Evolutionary conservation across 139 green algal species (phyloP).

Genomic region (Nannochloris sp.): DNA sequence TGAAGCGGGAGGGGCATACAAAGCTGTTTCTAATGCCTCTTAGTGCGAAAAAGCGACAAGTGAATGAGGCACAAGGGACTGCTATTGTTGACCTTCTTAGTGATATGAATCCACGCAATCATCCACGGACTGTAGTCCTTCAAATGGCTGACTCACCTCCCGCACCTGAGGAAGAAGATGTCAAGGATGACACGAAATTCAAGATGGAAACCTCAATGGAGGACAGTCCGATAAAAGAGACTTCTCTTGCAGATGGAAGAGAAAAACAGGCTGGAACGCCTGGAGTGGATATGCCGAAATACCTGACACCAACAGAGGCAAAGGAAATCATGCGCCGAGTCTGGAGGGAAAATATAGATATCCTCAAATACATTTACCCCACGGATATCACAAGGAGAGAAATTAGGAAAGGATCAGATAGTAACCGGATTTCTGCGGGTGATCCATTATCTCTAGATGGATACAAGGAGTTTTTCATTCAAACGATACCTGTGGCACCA

Average conservation of each 20-base stretch:
- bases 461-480: slow-evolving; percentile 83
- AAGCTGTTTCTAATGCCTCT: slow-evolving; percentile 60
- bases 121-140: slow-evolving; percentile 10
- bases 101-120: slow-evolving; percentile 18
- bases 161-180: slow-evolving; percentile 14
- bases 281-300: slow-evolving; percentile 37
- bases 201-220: slow-evolving; percentile 1
- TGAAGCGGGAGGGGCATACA: slow-evolving; percentile 43
- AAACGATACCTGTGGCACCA: slow-evolving; percentile 74
- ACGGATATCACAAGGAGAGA: slow-evolving; percentile 15
- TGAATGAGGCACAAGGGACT: slow-evolving; percentile 38
- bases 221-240: background rate
- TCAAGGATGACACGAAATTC: slow-evolving; percentile 1
- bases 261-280: slow-evolving; percentile 3
- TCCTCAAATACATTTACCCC: slow-evolving; percentile 62
- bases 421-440: background rate
- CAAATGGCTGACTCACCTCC: background rate
- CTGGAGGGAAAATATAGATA: slow-evolving; percentile 55
- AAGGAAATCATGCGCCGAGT: slow-evolving; percentile 57
- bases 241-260: background rate
- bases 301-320: slow-evolving; percentile 67
- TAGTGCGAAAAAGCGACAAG: slow-evolving; percentile 27
- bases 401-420: slow-evolving; percentile 5
- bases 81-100: slow-evolving; percentile 22
- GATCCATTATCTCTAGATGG: slow-evolving; percentile 5